Conservation (phyloP, 2,329 filamentous ascomycete genomes). For the Aspergillus sp. region DNA sequence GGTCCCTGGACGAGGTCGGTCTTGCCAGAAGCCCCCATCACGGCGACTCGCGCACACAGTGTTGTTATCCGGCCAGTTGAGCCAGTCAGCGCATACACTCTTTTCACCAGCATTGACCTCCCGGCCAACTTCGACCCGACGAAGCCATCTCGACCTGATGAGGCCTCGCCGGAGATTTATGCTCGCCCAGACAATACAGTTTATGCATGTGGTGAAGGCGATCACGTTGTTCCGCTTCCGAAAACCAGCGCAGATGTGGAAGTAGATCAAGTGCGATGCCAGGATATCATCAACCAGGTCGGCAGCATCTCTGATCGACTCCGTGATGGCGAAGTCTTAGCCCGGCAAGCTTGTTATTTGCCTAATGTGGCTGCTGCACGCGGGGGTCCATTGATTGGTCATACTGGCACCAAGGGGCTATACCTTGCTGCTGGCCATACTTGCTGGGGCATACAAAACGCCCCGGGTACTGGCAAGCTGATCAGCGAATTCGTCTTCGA, state of each 20-base stretch:
- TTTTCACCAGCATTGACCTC: slow-evolving; percentile 81
- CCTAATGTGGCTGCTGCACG: slow-evolving; percentile 65
- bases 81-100: slow-evolving; percentile 51
- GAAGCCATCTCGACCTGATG: slow-evolving; percentile 57
- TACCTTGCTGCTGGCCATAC: slow-evolving; percentile 88
- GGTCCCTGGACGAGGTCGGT: slow-evolving; percentile 63
- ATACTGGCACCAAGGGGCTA: slow-evolving; percentile 70
- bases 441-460: slow-evolving; percentile 98
- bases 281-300: slow-evolving; percentile 83
- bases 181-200: slow-evolving; percentile 84
- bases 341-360: slow-evolving; percentile 88
- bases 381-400: slow-evolving; percentile 76
- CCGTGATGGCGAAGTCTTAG: slow-evolving; percentile 67
- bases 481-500: slow-evolving; percentile 80
- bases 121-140: slow-evolving; percentile 60
- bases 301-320: slow-evolving; percentile 58
- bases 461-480: slow-evolving; percentile 78
- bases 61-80: slow-evolving; percentile 61
- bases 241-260: slow-evolving; percentile 72
- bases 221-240: slow-evolving; percentile 73
- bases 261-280: slow-evolving; percentile 73
- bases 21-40: slow-evolving; percentile 58
- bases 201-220: slow-evolving; percentile 92
- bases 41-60: slow-evolving; percentile 62
- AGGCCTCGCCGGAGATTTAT: slow-evolving; percentile 89